Percentiles rank a stretch among this genome's conserved stretches.
These are phyloP conservation scores for Tolypocladium tropicale DNA, from an alignment of 2,329 filamentous ascomycete species.

Conservation along the genomic window DNA sequence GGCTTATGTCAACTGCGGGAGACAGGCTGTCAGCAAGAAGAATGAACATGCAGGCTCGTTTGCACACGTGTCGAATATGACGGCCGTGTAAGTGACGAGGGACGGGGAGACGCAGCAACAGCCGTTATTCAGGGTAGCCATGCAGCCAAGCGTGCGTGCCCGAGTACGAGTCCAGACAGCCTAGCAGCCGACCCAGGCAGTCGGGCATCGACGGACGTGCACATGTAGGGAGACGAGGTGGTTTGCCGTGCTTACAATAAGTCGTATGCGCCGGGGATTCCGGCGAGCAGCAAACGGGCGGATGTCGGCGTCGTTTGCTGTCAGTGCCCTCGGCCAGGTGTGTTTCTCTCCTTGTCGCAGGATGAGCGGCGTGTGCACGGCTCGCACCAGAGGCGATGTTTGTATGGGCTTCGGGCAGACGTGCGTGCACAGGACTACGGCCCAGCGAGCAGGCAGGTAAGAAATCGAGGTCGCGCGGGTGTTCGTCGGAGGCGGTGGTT, in stretches of 20 bases:
- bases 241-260: slow-evolving; percentile 4
- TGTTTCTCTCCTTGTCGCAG: neutral
- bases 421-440: neutral
- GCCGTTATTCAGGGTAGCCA: neutral
- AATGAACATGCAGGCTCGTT: neutral
- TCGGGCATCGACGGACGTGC: neutral
- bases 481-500: neutral
- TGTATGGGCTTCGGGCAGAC: neutral
- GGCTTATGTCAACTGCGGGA: neutral
- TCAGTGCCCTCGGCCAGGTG: neutral
- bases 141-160: neutral
- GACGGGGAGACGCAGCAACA: neutral
- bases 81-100: neutral
- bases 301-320: neutral
- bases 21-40: neutral
- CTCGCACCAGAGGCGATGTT: neutral
- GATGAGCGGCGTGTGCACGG: neutral
- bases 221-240: neutral
- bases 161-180: neutral
- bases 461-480: neutral
- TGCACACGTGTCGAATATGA: neutral
- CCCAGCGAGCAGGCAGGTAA: neutral
- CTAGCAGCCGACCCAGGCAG: neutral
- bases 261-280: neutral
- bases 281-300: slow-evolving; percentile 1